Evolutionary conservation across 2,329 filamentous ascomycete species (phyloP).

Genomic region (Penicillium corylophilum): DNA sequence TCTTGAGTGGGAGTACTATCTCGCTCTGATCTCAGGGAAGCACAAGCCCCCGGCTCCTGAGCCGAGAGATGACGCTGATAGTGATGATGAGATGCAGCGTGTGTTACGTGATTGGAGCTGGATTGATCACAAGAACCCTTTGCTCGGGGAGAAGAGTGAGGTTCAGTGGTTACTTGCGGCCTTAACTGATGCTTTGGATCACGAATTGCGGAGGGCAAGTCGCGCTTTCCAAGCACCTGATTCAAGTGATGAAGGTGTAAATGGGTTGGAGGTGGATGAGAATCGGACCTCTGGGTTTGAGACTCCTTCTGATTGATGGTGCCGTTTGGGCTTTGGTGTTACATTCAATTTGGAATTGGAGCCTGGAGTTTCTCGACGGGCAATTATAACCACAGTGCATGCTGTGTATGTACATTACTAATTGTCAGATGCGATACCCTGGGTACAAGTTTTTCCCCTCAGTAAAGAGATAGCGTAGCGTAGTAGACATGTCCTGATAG

Average conservation of each 20-base stretch:
- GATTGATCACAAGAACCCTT: conserved; percentile 40
- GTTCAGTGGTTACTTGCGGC: conserved; percentile 45
- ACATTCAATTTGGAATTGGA: background rate
- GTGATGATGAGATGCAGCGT: conserved; percentile 5
- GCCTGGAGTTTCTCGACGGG: no score
- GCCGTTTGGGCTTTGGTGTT: background rate
- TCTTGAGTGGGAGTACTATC: conserved; percentile 50
- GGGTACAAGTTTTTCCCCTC: no score
- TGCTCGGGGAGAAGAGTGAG: conserved; percentile 44
- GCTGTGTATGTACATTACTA: no score
- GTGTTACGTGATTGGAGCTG: conserved; percentile 36
- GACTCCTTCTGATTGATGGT: background rate
- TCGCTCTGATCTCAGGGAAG: conserved; percentile 48
- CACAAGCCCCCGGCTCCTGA: conserved; percentile 4
- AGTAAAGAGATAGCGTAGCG: no score
- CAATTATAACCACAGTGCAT: no score
- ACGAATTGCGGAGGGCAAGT: conserved; percentile 34
- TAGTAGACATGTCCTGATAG: no score
- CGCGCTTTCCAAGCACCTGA: conserved; percentile 13
- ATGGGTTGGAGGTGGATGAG: background rate
- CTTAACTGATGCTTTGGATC: conserved; percentile 39
- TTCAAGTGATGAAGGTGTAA: background rate
- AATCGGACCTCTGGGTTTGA: background rate
- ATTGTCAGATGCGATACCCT: no score
- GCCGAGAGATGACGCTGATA: conserved; percentile 24